Evolutionary conservation across 441 rosid species (phyloP).

Genomic region (Gossypium lobatum): DNA sequence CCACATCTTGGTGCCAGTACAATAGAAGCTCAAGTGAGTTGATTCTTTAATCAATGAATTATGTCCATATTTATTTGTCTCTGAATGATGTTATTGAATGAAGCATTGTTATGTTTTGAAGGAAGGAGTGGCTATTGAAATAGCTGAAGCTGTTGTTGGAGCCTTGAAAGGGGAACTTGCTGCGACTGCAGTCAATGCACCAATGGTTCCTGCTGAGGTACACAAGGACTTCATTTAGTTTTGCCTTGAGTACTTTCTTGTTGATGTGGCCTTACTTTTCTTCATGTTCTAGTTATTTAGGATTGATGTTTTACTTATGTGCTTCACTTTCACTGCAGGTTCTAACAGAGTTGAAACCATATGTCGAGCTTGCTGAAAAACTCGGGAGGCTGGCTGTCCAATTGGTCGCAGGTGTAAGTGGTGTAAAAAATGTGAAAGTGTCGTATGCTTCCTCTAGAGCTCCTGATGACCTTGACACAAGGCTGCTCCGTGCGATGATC

Average conservation of each 20-base stretch:
- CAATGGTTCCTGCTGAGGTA: constrained; percentile 94
- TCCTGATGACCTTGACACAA: constrained; percentile 86
- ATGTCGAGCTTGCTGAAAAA: constrained; percentile 72
- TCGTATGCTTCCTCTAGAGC: constrained; percentile 70
- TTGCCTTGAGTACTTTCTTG: background rate
- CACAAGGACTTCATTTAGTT: constrained; percentile 4
- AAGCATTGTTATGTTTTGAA: constrained; percentile 23
- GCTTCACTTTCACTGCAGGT: constrained; percentile 36
- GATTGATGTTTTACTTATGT: background rate
- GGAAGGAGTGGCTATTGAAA: constrained; percentile 98
- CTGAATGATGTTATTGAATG: constrained; percentile 3
- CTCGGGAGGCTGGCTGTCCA: constrained; percentile 88
- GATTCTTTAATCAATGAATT: background rate
- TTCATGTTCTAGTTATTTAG: background rate
- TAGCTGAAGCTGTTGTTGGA: constrained; percentile 96
- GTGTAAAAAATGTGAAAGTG: constrained; percentile 66
- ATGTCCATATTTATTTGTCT: background rate
- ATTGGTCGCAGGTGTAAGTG: constrained; percentile 80
- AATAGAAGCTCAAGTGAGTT: background rate
- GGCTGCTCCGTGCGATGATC: constrained; percentile 91
- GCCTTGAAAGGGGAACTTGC: constrained; percentile 95
- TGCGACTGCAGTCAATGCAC: constrained; percentile 95
- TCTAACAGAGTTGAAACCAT: constrained; percentile 77
- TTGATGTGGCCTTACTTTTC: background rate
- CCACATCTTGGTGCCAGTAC: constrained; percentile 95